Percentiles rank a stretch among this genome's conserved stretches.
Evolutionary conservation across 225 moss, liverwort and hornwort species (phyloP).

Genomic region (Asterella californica): DNA sequence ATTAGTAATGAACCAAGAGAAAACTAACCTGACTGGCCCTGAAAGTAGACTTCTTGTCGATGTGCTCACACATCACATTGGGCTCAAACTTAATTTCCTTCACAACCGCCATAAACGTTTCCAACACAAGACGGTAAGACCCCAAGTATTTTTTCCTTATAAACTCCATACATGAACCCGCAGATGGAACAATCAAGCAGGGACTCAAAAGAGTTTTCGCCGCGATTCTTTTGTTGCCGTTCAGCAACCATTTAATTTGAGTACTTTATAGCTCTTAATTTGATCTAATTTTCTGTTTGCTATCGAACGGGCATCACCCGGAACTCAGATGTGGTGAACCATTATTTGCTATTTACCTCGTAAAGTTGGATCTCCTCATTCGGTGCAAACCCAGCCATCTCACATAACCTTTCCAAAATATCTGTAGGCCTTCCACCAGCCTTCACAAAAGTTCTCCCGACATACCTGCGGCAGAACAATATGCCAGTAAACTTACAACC

Average conservation of each 20-base stretch:
- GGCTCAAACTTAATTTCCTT: constrained; percentile 99
- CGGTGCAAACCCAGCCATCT: constrained; percentile 67
- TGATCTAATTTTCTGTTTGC: too few species aligned
- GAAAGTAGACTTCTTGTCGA: constrained; percentile 74
- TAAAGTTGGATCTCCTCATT: constrained; percentile 64
- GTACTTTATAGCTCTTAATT: too few species aligned
- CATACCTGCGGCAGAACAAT: constrained; percentile 51
- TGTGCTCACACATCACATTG: constrained; percentile 98
- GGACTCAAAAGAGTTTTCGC: too few species aligned
- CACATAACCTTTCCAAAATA: constrained; percentile 63
- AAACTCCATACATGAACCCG: neutral
- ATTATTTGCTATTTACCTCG: constrained; percentile 40
- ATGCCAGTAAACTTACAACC: neutral
- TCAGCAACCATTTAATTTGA: too few species aligned
- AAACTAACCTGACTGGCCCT: constrained; percentile 57
- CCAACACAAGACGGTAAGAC: neutral
- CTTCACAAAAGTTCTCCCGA: constrained; percentile 73
- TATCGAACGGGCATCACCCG: too few species aligned
- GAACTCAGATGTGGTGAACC: neutral
- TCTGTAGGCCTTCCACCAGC: constrained; percentile 64
- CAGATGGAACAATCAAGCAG: neutral
- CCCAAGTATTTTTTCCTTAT: too few species aligned
- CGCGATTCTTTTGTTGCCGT: too few species aligned
- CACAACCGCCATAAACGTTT: neutral
- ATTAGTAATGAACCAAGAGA: neutral